Conservation (phyloP, 345 rosid genomes). For the Toxicodendron radicans region DNA sequence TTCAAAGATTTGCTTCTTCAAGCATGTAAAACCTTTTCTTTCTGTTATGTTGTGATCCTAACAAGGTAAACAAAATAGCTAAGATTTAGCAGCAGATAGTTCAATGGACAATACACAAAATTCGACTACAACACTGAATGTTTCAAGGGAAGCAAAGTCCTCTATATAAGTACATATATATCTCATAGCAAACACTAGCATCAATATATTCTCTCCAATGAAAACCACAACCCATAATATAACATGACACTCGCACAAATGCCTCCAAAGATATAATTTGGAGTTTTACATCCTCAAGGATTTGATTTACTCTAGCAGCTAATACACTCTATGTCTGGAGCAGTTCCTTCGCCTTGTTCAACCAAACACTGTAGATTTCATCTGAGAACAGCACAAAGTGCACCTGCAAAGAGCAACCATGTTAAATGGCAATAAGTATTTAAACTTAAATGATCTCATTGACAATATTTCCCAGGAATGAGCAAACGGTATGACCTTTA, state of each 20-base stretch:
- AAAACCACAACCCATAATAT: background rate
- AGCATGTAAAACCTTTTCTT: background rate
- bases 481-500: background rate
- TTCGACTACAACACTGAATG: too few species aligned
- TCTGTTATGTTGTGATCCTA: too few species aligned
- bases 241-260: too few species aligned
- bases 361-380: slow-evolving; percentile 59
- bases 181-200: background rate
- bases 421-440: background rate
- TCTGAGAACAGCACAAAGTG: slow-evolving; percentile 72
- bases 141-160: too few species aligned
- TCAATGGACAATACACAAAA: background rate
- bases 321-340: slow-evolving; percentile 27
- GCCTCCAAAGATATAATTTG: background rate
- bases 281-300: background rate
- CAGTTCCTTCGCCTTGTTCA: slow-evolving; percentile 62
- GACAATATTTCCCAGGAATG: background rate
- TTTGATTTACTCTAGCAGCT: background rate
- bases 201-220: background rate
- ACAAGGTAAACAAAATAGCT: background rate
- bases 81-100: background rate
- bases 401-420: slow-evolving; percentile 46
- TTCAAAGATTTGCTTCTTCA: background rate
- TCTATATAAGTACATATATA: background rate
- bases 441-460: background rate